These are phyloP conservation scores for Lyophyllum semitale DNA, from an alignment of 768 basidiomycete genomes.

Conservation along the genomic window DNA sequence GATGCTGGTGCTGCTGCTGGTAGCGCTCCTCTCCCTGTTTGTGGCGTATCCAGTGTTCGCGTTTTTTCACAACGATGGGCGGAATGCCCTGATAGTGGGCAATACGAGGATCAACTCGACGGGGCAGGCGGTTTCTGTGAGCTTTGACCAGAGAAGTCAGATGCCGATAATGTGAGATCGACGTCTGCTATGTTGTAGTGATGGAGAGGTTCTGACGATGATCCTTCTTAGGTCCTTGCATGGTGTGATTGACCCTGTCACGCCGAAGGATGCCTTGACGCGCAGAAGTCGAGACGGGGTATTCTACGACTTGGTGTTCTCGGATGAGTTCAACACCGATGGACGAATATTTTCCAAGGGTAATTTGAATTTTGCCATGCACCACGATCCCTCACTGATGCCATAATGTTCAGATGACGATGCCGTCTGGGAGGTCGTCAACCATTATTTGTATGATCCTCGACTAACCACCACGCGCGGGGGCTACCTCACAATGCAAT, in stretches of 20 bases:
- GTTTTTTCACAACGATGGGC: constrained; percentile 39
- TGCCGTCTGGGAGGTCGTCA: constrained; percentile 12
- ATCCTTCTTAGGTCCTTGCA: neutral
- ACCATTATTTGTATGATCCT: neutral
- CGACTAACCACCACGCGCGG: constrained; percentile 10
- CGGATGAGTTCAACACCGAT: constrained; percentile 63
- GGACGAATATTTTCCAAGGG: constrained; percentile 32
- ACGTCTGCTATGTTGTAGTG: neutral
- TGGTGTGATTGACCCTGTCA: constrained; percentile 15
- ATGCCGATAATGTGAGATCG: constrained; percentile 25
- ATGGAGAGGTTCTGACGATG: neutral
- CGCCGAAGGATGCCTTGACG: constrained; percentile 12
- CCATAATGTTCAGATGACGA: constrained; percentile 9
- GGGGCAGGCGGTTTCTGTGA: constrained; percentile 56
- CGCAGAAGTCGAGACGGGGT: constrained; percentile 49
- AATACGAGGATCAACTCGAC: constrained; percentile 66
- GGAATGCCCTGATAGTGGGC: constrained; percentile 46
- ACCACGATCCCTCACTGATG: neutral
- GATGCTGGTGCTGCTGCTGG: constrained; percentile 60
- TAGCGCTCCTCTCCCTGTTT: constrained; percentile 66
- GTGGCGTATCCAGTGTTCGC: constrained; percentile 71
- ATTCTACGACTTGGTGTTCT: constrained; percentile 55
- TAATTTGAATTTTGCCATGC: neutral
- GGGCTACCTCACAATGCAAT: constrained; percentile 3
- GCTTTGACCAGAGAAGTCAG: constrained; percentile 31